Evolutionary conservation across 768 basidiomycete genomes (phyloP).

Genomic region (Boletus subparvulus): DNA sequence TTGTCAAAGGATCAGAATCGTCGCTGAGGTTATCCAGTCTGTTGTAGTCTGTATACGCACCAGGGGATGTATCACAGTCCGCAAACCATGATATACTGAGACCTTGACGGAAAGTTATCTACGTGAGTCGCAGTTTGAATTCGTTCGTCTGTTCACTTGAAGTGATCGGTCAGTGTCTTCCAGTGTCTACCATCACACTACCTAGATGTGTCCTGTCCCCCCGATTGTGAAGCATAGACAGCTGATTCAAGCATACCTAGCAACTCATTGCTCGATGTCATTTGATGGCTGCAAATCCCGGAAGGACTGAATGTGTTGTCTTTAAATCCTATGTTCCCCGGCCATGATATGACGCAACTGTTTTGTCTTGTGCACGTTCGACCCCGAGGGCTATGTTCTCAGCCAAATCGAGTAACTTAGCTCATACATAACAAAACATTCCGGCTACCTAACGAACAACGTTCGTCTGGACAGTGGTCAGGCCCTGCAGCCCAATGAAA

Average conservation of each 20-base stretch:
- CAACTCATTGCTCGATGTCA: neutral
- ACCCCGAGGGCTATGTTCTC: neutral
- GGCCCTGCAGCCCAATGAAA: slow-evolving; percentile 15
- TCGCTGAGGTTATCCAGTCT: neutral
- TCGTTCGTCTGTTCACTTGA: neutral
- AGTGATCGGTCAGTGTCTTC: slow-evolving; percentile 1
- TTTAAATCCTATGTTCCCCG: neutral
- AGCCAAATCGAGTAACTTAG: slow-evolving; percentile 23
- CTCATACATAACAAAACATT: neutral
- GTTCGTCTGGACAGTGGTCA: slow-evolving; percentile 30
- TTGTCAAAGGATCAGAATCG: slow-evolving; percentile 3
- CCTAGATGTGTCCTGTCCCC: neutral
- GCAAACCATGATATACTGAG: neutral
- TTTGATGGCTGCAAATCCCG: neutral
- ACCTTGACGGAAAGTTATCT: neutral
- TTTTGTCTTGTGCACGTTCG: slow-evolving; percentile 19
- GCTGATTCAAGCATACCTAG: neutral
- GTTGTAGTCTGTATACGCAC: neutral
- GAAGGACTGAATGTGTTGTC: neutral
- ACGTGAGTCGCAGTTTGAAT: neutral
- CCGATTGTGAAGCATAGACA: slow-evolving; percentile 1
- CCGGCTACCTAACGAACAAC: slow-evolving; percentile 18
- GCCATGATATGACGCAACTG: neutral
- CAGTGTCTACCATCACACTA: neutral
- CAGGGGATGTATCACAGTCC: neutral